Conservation (phyloP, 2,329 filamentous ascomycete genomes). For the Zarea fungicola region DNA sequence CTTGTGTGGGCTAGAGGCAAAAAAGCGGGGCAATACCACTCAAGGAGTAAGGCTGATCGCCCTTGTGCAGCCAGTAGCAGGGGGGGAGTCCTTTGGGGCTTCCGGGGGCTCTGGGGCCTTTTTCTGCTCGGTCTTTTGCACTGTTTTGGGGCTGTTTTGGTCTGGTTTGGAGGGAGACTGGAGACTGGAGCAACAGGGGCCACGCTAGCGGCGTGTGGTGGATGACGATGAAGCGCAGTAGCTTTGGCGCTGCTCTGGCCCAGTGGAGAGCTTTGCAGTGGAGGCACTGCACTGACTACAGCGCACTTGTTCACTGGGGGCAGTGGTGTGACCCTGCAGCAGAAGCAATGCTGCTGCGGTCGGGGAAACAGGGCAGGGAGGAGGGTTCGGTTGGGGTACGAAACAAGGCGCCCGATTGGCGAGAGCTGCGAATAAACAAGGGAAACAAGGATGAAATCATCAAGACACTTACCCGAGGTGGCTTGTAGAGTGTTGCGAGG, state of each 20-base stretch:
- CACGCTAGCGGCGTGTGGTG: not conserved
- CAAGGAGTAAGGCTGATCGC: slow-evolving; percentile 11
- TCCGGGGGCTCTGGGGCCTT: not conserved
- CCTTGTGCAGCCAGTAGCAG: not conserved
- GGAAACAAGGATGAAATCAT: too few relatives aligned
- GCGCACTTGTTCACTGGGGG: too few relatives aligned
- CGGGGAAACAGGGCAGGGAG: not conserved
- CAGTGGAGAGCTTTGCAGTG: not conserved
- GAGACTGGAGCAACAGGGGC: too few relatives aligned
- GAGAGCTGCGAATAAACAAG: not conserved
- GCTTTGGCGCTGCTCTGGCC: not conserved
- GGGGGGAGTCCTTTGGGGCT: not conserved
- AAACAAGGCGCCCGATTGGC: not conserved
- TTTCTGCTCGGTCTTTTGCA: not conserved
- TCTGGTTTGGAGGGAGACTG: too few relatives aligned
- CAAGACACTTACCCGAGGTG: too few relatives aligned
- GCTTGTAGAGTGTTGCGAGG: too few relatives aligned
- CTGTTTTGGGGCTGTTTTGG: too few relatives aligned
- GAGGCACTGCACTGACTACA: too few relatives aligned
- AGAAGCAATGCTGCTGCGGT: not conserved
- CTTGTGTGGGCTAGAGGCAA: slow-evolving; percentile 1
- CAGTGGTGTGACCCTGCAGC: not conserved
- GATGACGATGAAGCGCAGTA: not conserved
- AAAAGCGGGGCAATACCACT: slow-evolving; percentile 3
- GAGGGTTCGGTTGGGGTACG: too few relatives aligned